These are phyloP conservation scores for Talaromyces borbonicus DNA, from an alignment of 495 filamentous ascomycete genomes.

Conservation along the genomic window DNA sequence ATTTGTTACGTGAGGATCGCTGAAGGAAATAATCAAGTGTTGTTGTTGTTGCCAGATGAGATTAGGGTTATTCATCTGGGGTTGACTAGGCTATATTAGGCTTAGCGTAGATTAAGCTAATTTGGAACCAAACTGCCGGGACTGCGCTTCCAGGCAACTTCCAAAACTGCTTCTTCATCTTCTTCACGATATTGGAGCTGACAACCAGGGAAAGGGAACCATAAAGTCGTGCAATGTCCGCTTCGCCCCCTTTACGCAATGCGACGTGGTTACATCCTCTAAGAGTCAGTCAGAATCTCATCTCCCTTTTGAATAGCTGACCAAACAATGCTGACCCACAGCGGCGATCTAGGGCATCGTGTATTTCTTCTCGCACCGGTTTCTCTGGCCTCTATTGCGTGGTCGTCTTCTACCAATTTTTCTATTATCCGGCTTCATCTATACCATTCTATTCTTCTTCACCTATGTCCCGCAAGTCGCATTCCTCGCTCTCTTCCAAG, in stretches of 20 bases:
- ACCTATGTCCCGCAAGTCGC: constrained; percentile 52
- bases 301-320: not conserved
- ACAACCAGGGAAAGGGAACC: too few relatives aligned
- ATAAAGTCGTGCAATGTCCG: not conserved
- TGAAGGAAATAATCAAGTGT: too few relatives aligned
- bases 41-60: too few relatives aligned
- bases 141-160: too few relatives aligned
- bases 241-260: constrained; percentile 13
- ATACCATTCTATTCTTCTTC: constrained; percentile 52
- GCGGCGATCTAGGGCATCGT: constrained; percentile 39
- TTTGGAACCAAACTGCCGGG: too few relatives aligned
- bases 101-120: too few relatives aligned
- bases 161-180: too few relatives aligned
- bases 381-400: constrained; percentile 52
- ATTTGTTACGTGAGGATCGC: too few relatives aligned
- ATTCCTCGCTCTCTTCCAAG: constrained; percentile 55
- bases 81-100: too few relatives aligned
- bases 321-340: not conserved
- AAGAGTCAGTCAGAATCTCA: constrained; percentile 26
- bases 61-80: too few relatives aligned
- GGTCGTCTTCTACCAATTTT: constrained; percentile 48
- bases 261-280: constrained; percentile 49
- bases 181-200: too few relatives aligned
- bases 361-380: constrained; percentile 50
- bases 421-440: constrained; percentile 49